These are phyloP conservation scores for Cordyceps pruinosa DNA, from an alignment of 2,329 filamentous ascomycete genomes.

Conservation along the genomic window DNA sequence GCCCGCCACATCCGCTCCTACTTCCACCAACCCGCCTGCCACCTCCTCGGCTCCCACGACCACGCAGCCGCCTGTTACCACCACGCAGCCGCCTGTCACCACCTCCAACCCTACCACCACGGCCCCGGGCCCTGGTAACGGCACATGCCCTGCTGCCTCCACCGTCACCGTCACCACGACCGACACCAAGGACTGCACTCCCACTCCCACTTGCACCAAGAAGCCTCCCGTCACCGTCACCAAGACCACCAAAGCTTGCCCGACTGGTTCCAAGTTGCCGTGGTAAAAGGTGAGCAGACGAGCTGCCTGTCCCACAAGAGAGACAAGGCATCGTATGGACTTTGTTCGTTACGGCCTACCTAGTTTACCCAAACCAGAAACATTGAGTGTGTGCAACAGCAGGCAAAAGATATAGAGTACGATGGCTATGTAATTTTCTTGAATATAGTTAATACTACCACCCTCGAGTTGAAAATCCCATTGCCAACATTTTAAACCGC, in stretches of 20 bases:
- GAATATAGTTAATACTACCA: not conserved
- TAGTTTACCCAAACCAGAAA: not conserved
- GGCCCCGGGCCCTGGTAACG: conserved; percentile 7
- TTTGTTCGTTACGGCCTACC: not conserved
- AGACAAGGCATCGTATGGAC: too few relatives aligned
- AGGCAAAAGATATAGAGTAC: not conserved
- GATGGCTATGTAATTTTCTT: not conserved
- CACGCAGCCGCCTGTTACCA: not conserved
- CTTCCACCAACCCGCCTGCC: not conserved
- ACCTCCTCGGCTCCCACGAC: conserved; percentile 3
- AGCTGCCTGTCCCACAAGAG: too few relatives aligned
- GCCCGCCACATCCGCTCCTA: not conserved
- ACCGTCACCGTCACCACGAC: conserved; percentile 10
- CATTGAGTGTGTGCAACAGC: not conserved
- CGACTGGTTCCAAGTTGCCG: conserved; percentile 11
- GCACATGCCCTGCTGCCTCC: conserved; percentile 9
- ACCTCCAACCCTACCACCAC: not conserved
- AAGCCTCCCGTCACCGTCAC: conserved; percentile 5
- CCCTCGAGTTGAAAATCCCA: not conserved
- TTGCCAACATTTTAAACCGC: not conserved
- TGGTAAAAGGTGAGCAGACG: not conserved
- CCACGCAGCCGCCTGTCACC: too few relatives aligned
- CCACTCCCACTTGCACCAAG: conserved; percentile 10
- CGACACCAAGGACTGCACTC: conserved; percentile 8
- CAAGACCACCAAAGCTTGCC: conserved; percentile 9